phyloP scores from a whole-genome alignment of 345 rosid genomes.

The Erucastrum elatum region DNA sequence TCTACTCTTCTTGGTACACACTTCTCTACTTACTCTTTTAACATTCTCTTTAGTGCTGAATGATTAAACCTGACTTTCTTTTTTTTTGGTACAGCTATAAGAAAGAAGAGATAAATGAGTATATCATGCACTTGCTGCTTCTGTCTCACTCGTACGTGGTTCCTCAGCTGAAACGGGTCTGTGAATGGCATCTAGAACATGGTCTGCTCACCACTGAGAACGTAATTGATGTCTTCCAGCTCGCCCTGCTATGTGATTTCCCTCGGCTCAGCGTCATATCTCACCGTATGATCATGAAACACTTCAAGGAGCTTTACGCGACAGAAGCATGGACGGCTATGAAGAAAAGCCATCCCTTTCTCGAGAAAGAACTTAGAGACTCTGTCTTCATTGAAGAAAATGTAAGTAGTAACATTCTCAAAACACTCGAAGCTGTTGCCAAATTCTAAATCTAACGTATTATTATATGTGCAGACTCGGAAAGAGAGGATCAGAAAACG shows the following conservation, averaged over 20 bases:
- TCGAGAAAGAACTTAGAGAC: conserved; percentile 65
- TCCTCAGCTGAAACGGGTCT: conserved; percentile 62
- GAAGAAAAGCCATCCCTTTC: conserved; percentile 79
- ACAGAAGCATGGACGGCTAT: conserved; percentile 81
- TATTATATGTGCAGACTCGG: conserved; percentile 41
- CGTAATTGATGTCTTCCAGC: conserved; percentile 79
- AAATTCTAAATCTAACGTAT: too few relatives aligned
- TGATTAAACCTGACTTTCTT: neutral
- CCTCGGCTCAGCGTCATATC: conserved; percentile 70
- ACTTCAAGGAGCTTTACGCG: conserved; percentile 48
- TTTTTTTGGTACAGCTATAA: conserved; percentile 56
- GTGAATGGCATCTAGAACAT: conserved; percentile 62
- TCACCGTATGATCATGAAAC: conserved; percentile 64
- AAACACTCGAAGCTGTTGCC: too few relatives aligned
- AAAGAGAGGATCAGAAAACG: conserved; percentile 55
- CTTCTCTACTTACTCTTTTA: neutral
- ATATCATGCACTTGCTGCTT: conserved; percentile 62
- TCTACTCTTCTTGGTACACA: conserved; percentile 63
- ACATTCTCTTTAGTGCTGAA: conserved; percentile 10
- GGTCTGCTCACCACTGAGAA: conserved; percentile 69
- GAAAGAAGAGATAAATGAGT: conserved; percentile 65
- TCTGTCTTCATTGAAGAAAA: conserved; percentile 57
- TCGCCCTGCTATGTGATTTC: conserved; percentile 72
- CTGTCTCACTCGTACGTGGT: conserved; percentile 74
- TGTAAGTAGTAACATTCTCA: conserved; percentile 32